Conservation (phyloP, 2,329 filamentous ascomycete species). For the Fusarium nematophilum region DNA sequence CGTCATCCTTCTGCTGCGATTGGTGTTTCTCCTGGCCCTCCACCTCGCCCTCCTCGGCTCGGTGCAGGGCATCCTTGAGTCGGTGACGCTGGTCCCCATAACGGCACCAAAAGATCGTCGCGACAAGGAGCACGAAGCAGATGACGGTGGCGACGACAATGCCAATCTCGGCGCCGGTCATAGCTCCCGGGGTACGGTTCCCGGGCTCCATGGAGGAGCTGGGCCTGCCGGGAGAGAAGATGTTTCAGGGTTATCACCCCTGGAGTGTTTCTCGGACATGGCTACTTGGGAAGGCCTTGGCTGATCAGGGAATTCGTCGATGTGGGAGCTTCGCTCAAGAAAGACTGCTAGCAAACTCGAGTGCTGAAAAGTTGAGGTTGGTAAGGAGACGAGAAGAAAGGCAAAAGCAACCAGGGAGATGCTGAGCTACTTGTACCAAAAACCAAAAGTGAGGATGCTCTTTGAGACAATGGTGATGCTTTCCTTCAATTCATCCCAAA, state of each 20-base stretch:
- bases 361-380: too few relatives aligned
- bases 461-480: not conserved
- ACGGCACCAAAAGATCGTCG: constrained; percentile 40
- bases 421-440: not conserved
- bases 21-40: not conserved
- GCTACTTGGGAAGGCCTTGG: not conserved
- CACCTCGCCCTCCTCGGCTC: constrained; percentile 24
- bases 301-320: not conserved
- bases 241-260: constrained; percentile 4
- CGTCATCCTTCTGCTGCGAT: not conserved
- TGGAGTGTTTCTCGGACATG: not conserved
- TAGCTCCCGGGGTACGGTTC: constrained; percentile 1
- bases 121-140: constrained; percentile 38
- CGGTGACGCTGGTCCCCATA: constrained; percentile 24
- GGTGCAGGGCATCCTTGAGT: constrained; percentile 6
- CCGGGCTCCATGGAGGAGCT: not conserved
- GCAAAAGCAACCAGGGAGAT: not conserved
- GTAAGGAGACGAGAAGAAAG: too few relatives aligned
- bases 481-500: not conserved
- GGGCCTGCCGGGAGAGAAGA: constrained; percentile 8
- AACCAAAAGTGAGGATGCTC: not conserved
- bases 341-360: too few relatives aligned
- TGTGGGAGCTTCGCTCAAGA: not conserved
- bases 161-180: constrained; percentile 44
- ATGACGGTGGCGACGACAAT: constrained; percentile 40